Base-by-base conservation (phyloP, 768 basidiomycete genomes). In the Lactarius hengduanensis region DNA sequence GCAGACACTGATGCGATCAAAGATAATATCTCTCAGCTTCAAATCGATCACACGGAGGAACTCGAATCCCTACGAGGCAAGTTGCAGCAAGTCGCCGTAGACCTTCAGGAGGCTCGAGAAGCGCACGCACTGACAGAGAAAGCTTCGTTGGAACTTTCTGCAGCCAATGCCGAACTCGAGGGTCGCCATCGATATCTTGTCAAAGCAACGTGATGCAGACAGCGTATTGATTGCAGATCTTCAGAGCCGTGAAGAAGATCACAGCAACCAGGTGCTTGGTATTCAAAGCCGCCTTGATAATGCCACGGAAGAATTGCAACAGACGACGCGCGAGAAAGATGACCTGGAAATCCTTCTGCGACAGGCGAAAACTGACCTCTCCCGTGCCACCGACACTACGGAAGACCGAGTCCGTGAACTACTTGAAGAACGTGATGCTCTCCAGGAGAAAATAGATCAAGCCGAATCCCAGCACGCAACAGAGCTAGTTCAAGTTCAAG, bases 61-160 rank as follows among this genome's bases (percentile, higher is more conserved):
- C 62, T 72, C 32, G 64, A 70, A 22, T 62, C 59, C 26, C 64
- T 75, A 18, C 71, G 72, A 36, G 70, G 66, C 40, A 71, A 64
- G 26, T 59, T 74, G 26, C 66, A 67, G 6, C 66, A 65, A 10
- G 63, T 69, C 8, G 70, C 67, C 28, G 59, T 62, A 11, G 69
- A 72, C 59, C 55, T 74, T 30, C 62, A 70, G 55, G 66, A 70
- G 30, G 64, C 66, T 30, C 66, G 61, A 3, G 59, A 63, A 57
- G 62, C 70, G 10, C 58, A 62, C 57, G 68, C 59, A 10, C 53
- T 34, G 22, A 72, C 80, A 50, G 76, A 84, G 28, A 76, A 81
- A 30, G 71, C 74, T n/a, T 67, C 72, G 18, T 67, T 64, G 13
- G 70, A 71, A 30, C 22, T 70, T 22, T 61, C 70, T 18, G 28